phyloP scores from a whole-genome alignment of 371 early-diverging fungal species.

The Apophysomyces sp. region DNA sequence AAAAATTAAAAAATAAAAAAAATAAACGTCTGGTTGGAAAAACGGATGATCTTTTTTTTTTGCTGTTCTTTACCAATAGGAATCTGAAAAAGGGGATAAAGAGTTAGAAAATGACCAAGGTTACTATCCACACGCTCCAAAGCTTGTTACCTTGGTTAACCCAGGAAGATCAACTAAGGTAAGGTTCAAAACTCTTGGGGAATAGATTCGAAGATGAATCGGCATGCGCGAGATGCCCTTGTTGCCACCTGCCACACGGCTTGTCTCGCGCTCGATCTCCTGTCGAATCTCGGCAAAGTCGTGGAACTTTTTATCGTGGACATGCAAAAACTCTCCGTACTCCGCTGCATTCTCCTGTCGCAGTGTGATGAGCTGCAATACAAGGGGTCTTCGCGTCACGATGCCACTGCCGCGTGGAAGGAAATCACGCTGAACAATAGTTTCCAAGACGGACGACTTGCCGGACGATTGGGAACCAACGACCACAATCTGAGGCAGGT shows the following conservation, averaged over 20 bases:
- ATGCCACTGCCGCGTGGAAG: constrained; percentile 91
- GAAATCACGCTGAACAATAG: constrained; percentile 88
- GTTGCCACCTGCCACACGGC: constrained; percentile 81
- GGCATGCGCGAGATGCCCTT: constrained; percentile 86
- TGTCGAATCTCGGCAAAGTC: constrained; percentile 82
- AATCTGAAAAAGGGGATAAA: constrained; percentile 16
- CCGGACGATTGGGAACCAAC: constrained; percentile 90
- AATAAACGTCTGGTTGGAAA: neutral
- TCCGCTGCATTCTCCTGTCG: constrained; percentile 35
- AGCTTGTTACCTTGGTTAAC: constrained; percentile 84
- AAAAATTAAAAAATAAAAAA: too few species aligned
- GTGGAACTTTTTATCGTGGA: constrained; percentile 73
- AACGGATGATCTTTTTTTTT: constrained; percentile 1
- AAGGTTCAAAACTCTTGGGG: constrained; percentile 84
- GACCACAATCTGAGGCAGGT: constrained; percentile 91
- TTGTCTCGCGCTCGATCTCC: constrained; percentile 92
- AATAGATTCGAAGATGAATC: constrained; percentile 87
- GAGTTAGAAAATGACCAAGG: neutral
- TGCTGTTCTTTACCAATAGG: constrained; percentile 39
- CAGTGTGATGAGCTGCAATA: constrained; percentile 84
- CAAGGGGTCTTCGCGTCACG: constrained; percentile 90
- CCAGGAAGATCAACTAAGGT: constrained; percentile 96
- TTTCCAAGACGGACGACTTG: constrained; percentile 92
- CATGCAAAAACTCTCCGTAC: constrained; percentile 81
- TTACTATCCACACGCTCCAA: too few species aligned